Evolutionary conservation across 179 eudicot species (phyloP).

Genomic region (Silene coronaria): DNA sequence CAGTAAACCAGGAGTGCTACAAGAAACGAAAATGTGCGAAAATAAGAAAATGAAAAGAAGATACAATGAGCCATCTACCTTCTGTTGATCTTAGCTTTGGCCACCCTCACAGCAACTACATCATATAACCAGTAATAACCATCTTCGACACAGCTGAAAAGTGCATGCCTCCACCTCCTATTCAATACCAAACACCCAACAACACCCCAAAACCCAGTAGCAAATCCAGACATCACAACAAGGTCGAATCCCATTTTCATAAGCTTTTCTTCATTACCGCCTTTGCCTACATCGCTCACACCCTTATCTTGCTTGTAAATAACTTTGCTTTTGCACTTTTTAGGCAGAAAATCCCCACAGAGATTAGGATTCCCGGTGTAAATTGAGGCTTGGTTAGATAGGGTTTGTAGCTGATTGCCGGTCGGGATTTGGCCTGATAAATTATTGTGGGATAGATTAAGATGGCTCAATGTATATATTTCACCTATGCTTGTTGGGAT

Average conservation of each 20-base stretch:
- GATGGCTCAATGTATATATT: not conserved
- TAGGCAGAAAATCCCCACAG: slow-evolving; percentile 12
- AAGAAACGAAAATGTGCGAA: no score
- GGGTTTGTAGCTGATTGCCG: slow-evolving; percentile 10
- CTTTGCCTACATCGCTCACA: not conserved
- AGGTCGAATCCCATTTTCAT: slow-evolving; percentile 14
- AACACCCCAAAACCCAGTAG: slow-evolving; percentile 12
- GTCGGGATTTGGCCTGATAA: slow-evolving; percentile 18
- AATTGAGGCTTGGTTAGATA: not conserved
- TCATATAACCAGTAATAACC: slow-evolving; percentile 5
- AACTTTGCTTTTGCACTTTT: slow-evolving; percentile 2
- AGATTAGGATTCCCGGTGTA: slow-evolving; percentile 11
- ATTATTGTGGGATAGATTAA: slow-evolving; percentile 22
- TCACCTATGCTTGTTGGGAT: no score
- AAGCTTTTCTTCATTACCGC: not conserved
- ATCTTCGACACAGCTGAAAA: slow-evolving; percentile 6
- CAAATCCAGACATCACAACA: slow-evolving; percentile 18
- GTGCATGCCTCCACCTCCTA: slow-evolving; percentile 14
- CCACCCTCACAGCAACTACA: not conserved
- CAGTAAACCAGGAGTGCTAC: no score
- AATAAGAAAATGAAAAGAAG: no score
- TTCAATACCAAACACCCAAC: slow-evolving; percentile 11
- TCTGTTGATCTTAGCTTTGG: no score
- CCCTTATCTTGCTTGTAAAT: not conserved
- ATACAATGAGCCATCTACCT: no score